Conservation (phyloP, 768 basidiomycete species). For the Heimioporus sp. region DNA sequence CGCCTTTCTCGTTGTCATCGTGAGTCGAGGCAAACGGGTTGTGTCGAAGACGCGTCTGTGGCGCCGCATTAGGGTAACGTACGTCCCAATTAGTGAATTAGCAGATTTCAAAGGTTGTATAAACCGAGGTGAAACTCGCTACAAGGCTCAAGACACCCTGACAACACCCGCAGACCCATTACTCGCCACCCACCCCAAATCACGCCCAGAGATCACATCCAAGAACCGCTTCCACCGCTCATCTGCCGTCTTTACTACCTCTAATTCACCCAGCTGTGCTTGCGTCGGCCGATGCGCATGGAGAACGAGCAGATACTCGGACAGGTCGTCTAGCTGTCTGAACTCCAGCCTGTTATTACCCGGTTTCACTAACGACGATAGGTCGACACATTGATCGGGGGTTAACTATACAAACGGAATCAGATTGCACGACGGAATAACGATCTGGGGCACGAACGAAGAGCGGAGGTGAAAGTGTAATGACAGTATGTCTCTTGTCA, state of each 20-base stretch:
- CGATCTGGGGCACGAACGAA: slow-evolving; percentile 31
- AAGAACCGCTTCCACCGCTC: slow-evolving; percentile 23
- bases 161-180: not conserved
- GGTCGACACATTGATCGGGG: slow-evolving; percentile 48
- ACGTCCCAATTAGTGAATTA: no score
- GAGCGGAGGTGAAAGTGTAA: slow-evolving; percentile 31
- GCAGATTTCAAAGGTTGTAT: no score
- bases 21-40: slow-evolving; percentile 1
- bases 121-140: not conserved
- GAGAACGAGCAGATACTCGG: slow-evolving; percentile 44
- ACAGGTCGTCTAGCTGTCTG: slow-evolving; percentile 41
- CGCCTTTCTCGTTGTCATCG: slow-evolving; percentile 29
- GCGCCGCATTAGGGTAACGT: not conserved
- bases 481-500: slow-evolving; percentile 2
- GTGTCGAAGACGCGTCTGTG: slow-evolving; percentile 12
- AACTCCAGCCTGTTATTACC: slow-evolving; percentile 47
- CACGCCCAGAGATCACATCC: slow-evolving; percentile 12
- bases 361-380: slow-evolving; percentile 41
- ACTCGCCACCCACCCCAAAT: not conserved
- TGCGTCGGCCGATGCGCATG: slow-evolving; percentile 49
- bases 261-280: slow-evolving; percentile 37
- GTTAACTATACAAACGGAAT: slow-evolving; percentile 35
- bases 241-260: slow-evolving; percentile 5
- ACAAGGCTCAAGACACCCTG: not conserved
- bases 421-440: not conserved